These are phyloP conservation scores for Chalaropsis ovoidea DNA, from an alignment of 2,329 filamentous ascomycete genomes.

Conservation along the genomic window DNA sequence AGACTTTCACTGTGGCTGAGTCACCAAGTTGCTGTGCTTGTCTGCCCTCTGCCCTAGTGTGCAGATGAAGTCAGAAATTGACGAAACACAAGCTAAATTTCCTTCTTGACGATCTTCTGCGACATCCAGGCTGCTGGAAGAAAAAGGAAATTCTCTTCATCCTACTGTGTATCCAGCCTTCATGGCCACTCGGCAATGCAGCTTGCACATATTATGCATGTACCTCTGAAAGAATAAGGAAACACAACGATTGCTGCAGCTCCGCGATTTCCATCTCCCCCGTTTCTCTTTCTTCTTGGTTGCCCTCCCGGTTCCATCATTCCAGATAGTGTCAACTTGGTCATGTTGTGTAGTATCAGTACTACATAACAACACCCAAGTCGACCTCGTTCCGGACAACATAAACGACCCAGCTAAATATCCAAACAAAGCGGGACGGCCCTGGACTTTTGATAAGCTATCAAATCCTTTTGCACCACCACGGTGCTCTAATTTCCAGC, in stretches of 20 bases:
- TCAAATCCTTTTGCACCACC: conserved; percentile 14
- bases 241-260: neutral
- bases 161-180: neutral
- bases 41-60: neutral
- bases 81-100: neutral
- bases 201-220: conserved; percentile 5
- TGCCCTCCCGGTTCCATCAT: neutral
- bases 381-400: neutral
- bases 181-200: neutral
- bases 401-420: conserved; percentile 1
- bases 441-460: conserved; percentile 9
- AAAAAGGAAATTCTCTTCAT: conserved; percentile 3
- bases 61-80: neutral
- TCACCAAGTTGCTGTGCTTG: neutral
- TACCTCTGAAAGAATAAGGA: neutral
- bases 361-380: neutral
- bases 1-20: neutral
- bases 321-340: neutral
- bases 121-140: neutral
- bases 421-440: neutral
- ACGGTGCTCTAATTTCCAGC: conserved; percentile 15
- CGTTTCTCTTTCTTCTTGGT: neutral
- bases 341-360: neutral
- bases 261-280: neutral
- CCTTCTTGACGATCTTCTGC: neutral